phyloP scores from a whole-genome alignment of 805 yeast species.

The Metschnikowia chrysomelidarum region DNA sequence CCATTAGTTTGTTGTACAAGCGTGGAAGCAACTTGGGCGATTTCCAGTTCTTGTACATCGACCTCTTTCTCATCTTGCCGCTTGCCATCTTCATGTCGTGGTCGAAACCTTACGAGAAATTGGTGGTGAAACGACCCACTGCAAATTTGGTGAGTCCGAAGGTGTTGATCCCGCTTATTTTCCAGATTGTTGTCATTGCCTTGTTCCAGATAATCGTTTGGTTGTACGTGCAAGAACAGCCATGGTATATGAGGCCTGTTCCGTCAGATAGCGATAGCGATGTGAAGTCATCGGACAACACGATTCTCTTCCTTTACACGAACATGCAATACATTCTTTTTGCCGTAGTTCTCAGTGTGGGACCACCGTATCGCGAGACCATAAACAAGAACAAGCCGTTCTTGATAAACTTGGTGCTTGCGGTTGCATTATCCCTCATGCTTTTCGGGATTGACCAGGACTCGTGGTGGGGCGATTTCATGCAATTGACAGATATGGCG shows the following conservation, averaged over 20 bases:
- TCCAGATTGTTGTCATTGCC: constrained; percentile 65
- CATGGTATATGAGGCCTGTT: constrained; percentile 80
- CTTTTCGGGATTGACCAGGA: constrained; percentile 56
- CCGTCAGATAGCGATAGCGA: constrained; percentile 73
- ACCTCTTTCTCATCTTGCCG: constrained; percentile 85
- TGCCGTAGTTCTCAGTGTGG: constrained; percentile 83
- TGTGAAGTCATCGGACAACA: constrained; percentile 86
- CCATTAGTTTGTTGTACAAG: constrained; percentile 81
- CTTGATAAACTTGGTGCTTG: constrained; percentile 53
- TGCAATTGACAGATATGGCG: constrained; percentile 72
- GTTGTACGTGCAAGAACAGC: constrained; percentile 51
- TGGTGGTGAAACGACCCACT: constrained; percentile 79
- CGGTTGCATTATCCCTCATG: constrained; percentile 48
- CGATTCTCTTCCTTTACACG: constrained; percentile 74
- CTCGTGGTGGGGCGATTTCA: constrained; percentile 58
- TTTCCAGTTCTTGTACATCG: constrained; percentile 94
- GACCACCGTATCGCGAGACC: constrained; percentile 90
- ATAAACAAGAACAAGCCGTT: constrained; percentile 68
- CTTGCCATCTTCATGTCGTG: constrained; percentile 97
- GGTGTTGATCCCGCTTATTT: constrained; percentile 76
- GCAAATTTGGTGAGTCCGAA: constrained; percentile 92
- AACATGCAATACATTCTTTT: constrained; percentile 86
- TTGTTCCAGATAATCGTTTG: constrained; percentile 69
- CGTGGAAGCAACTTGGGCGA: constrained; percentile 94
- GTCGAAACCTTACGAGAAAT: constrained; percentile 70